Base-by-base conservation (phyloP, 345 rosid species). In the Toxicodendron radicans region DNA sequence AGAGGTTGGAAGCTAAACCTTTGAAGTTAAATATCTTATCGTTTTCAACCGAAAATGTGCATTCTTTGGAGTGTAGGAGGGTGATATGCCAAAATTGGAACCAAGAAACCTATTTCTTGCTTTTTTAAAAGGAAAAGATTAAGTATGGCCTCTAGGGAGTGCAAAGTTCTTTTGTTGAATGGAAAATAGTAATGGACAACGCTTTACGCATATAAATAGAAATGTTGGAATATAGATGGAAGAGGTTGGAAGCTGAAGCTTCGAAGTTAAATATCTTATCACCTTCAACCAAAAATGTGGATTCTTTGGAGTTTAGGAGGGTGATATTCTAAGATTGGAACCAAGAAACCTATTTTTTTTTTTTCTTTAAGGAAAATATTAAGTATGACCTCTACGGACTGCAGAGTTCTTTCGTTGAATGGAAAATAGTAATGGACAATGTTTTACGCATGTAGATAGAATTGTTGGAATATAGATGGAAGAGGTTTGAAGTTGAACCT, bases 401-500 rank as follows among this genome's bases (percentile, higher is more conserved):
- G 56, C 21, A 53, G 52, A 65, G n/a, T n/a, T 33, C 30, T 69
- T 67, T 14, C 5, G 69, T 66, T 41, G 21, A 58, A 20, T 76
- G 0, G 48, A 18, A 52, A 48, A 51, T 62, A 62, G 46, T 56
- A 35, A 5, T 64, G 30, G 59, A 38, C 68, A 21, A 43, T n/a
- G 67, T 30, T 43, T 64, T 51, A 10, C 68, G 66, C 51, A 43
- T 75, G 43, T 84, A 95, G 99, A 79, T 95, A 73, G 79, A 90
- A 79, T 87, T 85, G 87, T 71, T 93, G 76, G 98, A 93, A 71
- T 87, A 87, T 76, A 85, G 92, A 70, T 84, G 82, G 59, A 78
- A 76, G 73, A 86, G 97, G 71, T 82, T 95, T 81, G 86, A 81
- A 52, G 79, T 78, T 88, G 98, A 93, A 79, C 98, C 99, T 56